phyloP scores from a whole-genome alignment of 2,329 filamentous ascomycete genomes.

The Colletotrichum ledebouriae region DNA sequence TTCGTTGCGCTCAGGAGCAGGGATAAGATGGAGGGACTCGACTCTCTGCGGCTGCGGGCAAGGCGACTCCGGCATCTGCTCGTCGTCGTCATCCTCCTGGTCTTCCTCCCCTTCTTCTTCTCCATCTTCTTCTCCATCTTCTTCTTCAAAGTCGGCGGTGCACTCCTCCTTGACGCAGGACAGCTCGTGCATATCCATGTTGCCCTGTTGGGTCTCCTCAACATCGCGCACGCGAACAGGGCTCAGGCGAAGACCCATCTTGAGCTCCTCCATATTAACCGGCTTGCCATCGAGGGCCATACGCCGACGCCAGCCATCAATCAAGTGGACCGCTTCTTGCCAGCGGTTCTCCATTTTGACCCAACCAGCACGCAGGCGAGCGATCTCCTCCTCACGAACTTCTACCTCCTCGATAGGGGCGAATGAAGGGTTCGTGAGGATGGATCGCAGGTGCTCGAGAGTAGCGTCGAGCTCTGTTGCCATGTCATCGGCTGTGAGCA shows the following conservation, averaged over 20 bases:
- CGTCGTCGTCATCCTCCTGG: conserved; percentile 39
- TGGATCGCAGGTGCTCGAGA: conserved; percentile 82
- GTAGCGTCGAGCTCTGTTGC: conserved; percentile 81
- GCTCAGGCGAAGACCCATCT: conserved; percentile 75
- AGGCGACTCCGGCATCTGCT: conserved; percentile 45
- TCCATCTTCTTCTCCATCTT: conserved; percentile 40
- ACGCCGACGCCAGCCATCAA: conserved; percentile 90
- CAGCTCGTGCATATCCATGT: conserved; percentile 53
- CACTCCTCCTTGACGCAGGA: conserved; percentile 49
- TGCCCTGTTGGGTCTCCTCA: conserved; percentile 58
- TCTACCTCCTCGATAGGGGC: conserved; percentile 96
- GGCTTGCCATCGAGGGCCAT: conserved; percentile 79
- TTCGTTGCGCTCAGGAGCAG: conserved; percentile 47
- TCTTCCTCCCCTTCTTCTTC: conserved; percentile 38
- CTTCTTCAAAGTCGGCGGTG: conserved; percentile 62
- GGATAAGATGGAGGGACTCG: conserved; percentile 57
- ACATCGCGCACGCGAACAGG: conserved; percentile 69
- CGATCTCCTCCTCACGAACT: conserved; percentile 91
- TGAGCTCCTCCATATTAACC: conserved; percentile 76
- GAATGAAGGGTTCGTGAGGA: conserved; percentile 96
- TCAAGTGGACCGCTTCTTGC: conserved; percentile 89
- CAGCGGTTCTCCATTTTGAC: conserved; percentile 93
- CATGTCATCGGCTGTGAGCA: conserved; percentile 72
- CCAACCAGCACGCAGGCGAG: conserved; percentile 85
- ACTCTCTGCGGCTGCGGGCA: conserved; percentile 46